These are phyloP conservation scores for Hagleromyces aurorensis DNA, from an alignment of 805 yeast species.

Conservation along the genomic window DNA sequence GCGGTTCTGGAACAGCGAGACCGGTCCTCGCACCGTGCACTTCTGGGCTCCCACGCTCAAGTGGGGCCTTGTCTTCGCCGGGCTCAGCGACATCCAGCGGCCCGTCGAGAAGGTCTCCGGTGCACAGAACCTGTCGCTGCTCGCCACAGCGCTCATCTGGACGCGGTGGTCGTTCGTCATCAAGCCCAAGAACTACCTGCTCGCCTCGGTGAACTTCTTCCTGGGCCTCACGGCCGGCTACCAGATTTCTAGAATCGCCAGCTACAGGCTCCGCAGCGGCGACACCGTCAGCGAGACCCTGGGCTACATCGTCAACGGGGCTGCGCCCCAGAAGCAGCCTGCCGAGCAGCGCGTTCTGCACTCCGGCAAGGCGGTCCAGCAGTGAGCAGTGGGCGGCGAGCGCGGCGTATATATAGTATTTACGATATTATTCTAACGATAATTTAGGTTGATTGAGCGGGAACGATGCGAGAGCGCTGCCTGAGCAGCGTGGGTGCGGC, in stretches of 20 bases:
- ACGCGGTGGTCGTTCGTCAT: constrained; percentile 97
- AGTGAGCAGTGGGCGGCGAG: too few relatives aligned
- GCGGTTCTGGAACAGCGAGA: constrained; percentile 71
- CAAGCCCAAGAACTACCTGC: constrained; percentile 73
- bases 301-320: constrained; percentile 51
- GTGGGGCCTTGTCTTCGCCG: constrained; percentile 91
- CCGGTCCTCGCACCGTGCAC: constrained; percentile 96
- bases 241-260: constrained; percentile 66
- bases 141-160: constrained; percentile 93
- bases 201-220: constrained; percentile 93
- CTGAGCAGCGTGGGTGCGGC: too few relatives aligned
- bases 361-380: constrained; percentile 9
- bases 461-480: too few relatives aligned
- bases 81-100: constrained; percentile 75
- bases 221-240: constrained; percentile 82
- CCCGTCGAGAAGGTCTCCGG: constrained; percentile 92
- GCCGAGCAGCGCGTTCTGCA: constrained; percentile 6
- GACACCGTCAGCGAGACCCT: constrained; percentile 51
- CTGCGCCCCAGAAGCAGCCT: constrained; percentile 5
- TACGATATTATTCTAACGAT: too few relatives aligned
- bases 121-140: constrained; percentile 54
- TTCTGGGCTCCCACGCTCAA: constrained; percentile 80
- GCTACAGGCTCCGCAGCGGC: constrained; percentile 58
- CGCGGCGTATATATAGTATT: too few relatives aligned
- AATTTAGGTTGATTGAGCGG: too few relatives aligned